Conservation (phyloP, 441 rosid genomes). For the Pelargonium australe region DNA sequence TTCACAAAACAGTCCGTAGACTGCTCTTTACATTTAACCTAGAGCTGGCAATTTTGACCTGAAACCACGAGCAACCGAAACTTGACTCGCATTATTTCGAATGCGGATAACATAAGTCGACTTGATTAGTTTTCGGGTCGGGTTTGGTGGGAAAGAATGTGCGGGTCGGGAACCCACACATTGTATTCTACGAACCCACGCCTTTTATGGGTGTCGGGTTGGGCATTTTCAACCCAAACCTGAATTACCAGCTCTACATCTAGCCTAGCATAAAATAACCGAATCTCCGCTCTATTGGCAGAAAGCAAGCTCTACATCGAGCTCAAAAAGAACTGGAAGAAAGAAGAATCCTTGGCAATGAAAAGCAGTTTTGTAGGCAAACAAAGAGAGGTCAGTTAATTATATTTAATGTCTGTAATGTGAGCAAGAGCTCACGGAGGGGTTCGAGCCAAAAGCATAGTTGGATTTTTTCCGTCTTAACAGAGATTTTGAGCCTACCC, state of each 20-base stretch:
- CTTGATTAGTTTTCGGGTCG: too few relatives aligned
- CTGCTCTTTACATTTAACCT: background rate
- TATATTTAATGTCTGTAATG: background rate
- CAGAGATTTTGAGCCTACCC: background rate
- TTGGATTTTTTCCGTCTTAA: background rate
- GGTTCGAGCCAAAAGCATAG: background rate
- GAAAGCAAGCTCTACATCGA: conserved; percentile 51
- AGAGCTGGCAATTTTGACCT: background rate
- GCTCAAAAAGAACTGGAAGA: conserved; percentile 39
- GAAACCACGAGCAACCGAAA: too few relatives aligned
- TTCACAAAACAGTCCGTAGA: background rate
- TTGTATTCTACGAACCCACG: too few relatives aligned
- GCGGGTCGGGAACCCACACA: too few relatives aligned
- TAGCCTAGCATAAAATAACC: background rate
- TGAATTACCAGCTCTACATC: background rate
- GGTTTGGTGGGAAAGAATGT: too few relatives aligned
- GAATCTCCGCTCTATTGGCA: conserved; percentile 25
- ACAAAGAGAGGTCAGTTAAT: conserved; percentile 13
- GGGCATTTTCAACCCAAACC: too few relatives aligned
- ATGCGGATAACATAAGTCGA: too few relatives aligned
- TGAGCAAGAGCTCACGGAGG: background rate
- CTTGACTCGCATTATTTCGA: too few relatives aligned
- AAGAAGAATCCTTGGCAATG: conserved; percentile 90
- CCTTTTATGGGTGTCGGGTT: too few relatives aligned
- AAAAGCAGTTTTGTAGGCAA: conserved; percentile 17